phyloP scores from a whole-genome alignment of 805 yeast genomes.

The Lipomyces sp. region DNA sequence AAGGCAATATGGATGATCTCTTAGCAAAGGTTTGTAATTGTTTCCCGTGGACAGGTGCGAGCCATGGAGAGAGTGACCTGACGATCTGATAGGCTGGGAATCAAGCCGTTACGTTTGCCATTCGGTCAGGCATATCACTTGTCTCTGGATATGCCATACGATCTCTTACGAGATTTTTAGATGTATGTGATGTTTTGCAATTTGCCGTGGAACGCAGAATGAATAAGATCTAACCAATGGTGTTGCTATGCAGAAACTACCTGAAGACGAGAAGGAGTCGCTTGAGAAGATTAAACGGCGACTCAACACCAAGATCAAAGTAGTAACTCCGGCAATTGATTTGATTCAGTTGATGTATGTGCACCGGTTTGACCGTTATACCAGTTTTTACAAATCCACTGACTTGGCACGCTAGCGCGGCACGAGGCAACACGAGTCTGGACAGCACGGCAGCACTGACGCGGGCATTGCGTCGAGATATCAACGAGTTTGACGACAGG shows the following conservation, averaged over 20 bases:
- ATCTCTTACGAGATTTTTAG: conserved; percentile 62
- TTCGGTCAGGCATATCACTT: conserved; percentile 72
- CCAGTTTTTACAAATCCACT: background rate
- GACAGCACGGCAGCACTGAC: conserved; percentile 61
- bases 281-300: conserved; percentile 52
- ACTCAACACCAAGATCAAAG: conserved; percentile 62
- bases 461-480: conserved; percentile 59
- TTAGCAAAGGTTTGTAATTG: conserved; percentile 14
- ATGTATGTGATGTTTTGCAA: conserved; percentile 35
- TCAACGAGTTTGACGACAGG: conserved; percentile 60
- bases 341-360: conserved; percentile 57
- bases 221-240: background rate
- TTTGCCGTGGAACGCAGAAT: conserved; percentile 26
- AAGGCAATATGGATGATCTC: conserved; percentile 17
- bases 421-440: conserved; percentile 64
- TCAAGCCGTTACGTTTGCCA: conserved; percentile 80
- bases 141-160: conserved; percentile 76
- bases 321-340: conserved; percentile 70
- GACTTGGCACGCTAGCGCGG: conserved; percentile 45
- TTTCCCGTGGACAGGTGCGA: background rate
- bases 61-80: background rate
- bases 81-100: conserved; percentile 60
- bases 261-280: conserved; percentile 56
- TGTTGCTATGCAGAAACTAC: conserved; percentile 42
- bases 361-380: background rate